Percentiles rank a stretch among this genome's conserved stretches.
Evolutionary conservation across 306 rosid genomes (phyloP).

Genomic region (Quercus robur): DNA sequence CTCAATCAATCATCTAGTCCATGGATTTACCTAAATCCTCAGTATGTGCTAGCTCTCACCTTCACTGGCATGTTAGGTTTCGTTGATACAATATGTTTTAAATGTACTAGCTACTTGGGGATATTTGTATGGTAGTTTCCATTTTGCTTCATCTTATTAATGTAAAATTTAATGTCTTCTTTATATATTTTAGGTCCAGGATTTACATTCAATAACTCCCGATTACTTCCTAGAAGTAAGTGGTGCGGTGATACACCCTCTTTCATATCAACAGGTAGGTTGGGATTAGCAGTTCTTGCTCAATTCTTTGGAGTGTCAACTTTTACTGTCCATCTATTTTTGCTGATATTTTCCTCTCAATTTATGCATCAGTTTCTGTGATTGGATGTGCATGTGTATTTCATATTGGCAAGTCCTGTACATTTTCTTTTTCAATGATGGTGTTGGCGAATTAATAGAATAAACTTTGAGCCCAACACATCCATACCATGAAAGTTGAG

Average conservation of each 20-base stretch:
- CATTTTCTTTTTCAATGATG: too few relatives aligned
- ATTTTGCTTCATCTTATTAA: background rate
- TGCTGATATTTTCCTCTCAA: background rate
- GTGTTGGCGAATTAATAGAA: too few relatives aligned
- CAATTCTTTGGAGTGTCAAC: background rate
- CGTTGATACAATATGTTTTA: background rate
- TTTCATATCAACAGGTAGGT: slow-evolving; percentile 97
- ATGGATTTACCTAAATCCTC: background rate
- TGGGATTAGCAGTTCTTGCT: background rate
- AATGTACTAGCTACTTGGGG: background rate
- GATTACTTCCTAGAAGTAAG: slow-evolving; percentile 86
- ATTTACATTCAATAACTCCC: slow-evolving; percentile 90
- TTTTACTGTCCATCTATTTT: background rate
- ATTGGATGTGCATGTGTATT: background rate
- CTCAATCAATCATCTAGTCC: background rate
- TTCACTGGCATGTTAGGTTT: background rate
- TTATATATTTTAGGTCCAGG: slow-evolving; percentile 71
- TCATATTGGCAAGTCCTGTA: background rate
- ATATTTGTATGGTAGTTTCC: background rate
- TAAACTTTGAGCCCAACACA: too few relatives aligned
- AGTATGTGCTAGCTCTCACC: background rate
- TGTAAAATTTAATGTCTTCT: background rate
- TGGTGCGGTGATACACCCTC: slow-evolving; percentile 96
- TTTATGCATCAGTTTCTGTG: background rate
- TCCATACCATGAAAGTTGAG: background rate